Conservation (phyloP, 2,329 filamentous ascomycete species). For the Huntiella moniliformis region DNA sequence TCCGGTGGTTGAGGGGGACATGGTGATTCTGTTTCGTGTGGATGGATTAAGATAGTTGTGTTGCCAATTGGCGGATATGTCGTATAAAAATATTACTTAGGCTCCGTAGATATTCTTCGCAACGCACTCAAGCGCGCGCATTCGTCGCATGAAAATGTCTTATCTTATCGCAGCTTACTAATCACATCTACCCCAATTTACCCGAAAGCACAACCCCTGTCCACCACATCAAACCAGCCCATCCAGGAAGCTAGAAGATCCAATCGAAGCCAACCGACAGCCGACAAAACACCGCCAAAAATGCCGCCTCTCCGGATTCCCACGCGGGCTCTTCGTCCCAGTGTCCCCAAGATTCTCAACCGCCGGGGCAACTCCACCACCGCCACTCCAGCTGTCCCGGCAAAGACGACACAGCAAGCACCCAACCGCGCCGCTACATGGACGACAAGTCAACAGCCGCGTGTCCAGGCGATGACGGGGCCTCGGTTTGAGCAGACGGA, state of each 20-base stretch:
- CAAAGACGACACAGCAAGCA: conserved; percentile 39
- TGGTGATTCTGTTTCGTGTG: conserved; percentile 13
- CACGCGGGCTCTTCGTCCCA: conserved; percentile 9
- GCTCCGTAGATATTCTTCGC: too few relatives aligned
- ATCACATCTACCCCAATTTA: too few relatives aligned
- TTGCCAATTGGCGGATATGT: background rate
- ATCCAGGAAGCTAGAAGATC: background rate
- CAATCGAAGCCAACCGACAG: background rate
- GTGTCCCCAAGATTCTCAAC: background rate
- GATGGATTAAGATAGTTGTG: background rate
- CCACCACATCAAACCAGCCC: too few relatives aligned
- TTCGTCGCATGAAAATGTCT: too few relatives aligned
- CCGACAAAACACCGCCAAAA: background rate
- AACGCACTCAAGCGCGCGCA: background rate
- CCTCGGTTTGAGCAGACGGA: conserved; percentile 96
- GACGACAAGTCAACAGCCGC: conserved; percentile 69
- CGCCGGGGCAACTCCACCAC: background rate
- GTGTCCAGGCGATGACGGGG: conserved; percentile 72
- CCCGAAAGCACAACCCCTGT: too few relatives aligned
- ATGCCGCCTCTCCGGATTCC: background rate
- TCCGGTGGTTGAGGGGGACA: conserved; percentile 35
- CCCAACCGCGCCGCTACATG: conserved; percentile 70
- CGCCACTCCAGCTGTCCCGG: too few relatives aligned
- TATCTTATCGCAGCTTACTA: too few relatives aligned
- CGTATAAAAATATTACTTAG: background rate